phyloP scores from a whole-genome alignment of 2,329 filamentous ascomycete genomes.

The Macrophomina pseudophaseolina region DNA sequence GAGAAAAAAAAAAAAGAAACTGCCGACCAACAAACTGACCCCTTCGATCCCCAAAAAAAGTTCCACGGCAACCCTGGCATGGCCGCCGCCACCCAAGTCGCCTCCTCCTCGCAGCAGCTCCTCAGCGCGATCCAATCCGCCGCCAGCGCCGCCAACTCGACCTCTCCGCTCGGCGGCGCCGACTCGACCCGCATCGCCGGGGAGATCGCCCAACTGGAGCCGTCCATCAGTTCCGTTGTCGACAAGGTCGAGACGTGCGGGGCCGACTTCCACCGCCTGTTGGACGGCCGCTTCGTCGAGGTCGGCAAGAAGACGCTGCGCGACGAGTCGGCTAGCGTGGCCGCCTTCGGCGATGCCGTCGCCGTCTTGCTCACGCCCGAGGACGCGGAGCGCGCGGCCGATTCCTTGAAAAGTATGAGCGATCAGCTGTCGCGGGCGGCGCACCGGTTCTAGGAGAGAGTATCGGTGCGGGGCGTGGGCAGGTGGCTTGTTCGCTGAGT shows the following conservation, averaged over 20 bases:
- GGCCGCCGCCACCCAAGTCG: too few species aligned
- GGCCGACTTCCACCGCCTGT: background rate
- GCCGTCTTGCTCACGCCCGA: background rate
- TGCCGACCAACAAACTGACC: too few species aligned
- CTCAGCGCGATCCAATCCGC: background rate
- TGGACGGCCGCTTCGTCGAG: background rate
- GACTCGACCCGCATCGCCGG: slow-evolving; percentile 1
- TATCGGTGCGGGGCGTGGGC: too few species aligned
- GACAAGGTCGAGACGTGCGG: slow-evolving; percentile 5
- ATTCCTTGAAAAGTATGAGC: too few species aligned
- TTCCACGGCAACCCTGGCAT: too few species aligned
- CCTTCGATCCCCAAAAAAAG: too few species aligned
- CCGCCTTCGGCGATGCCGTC: slow-evolving; percentile 2
- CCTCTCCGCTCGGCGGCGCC: background rate
- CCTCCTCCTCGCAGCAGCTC: background rate
- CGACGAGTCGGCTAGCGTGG: background rate
- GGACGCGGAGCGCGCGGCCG: background rate
- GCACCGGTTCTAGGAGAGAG: too few species aligned
- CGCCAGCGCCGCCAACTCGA: background rate
- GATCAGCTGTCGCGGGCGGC: background rate
- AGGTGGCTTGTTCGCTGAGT: too few species aligned
- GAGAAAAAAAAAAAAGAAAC: too few species aligned
- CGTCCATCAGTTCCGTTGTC: background rate
- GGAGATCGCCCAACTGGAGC: background rate
- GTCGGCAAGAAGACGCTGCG: background rate